Conservation (phyloP, 257 asterid species). For the Leptodermis oblonga region DNA sequence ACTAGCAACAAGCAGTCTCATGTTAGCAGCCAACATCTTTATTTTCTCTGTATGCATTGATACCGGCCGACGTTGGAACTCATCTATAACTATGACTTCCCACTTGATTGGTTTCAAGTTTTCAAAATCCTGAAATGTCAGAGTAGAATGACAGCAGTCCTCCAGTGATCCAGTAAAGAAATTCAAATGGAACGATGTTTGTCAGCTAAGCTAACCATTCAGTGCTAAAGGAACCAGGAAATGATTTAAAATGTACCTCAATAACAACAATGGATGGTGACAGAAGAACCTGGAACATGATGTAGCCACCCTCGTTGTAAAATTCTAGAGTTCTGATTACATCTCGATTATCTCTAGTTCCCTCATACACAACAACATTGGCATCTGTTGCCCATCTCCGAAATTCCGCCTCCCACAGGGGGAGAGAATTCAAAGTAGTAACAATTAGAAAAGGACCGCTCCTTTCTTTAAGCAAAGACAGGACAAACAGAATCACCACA, state of each 20-base stretch:
- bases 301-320: conserved; percentile 21
- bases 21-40: conserved; percentile 24
- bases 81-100: conserved; percentile 31
- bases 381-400: conserved; percentile 12
- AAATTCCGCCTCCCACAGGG: conserved; percentile 37
- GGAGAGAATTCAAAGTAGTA: conserved; percentile 21
- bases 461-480: conserved; percentile 20
- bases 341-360: conserved; percentile 22
- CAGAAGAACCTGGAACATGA: conserved; percentile 35
- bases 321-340: conserved; percentile 26
- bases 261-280: conserved; percentile 17
- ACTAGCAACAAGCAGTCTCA: conserved; percentile 26
- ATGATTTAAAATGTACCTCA: conserved; percentile 23
- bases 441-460: conserved; percentile 24
- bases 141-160: background rate
- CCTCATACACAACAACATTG: conserved; percentile 25
- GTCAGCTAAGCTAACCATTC: background rate
- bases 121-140: conserved; percentile 21
- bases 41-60: conserved; percentile 10
- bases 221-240: conserved; percentile 5
- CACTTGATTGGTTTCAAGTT: conserved; percentile 18
- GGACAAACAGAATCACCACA: conserved; percentile 22
- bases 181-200: background rate
- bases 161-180: background rate
- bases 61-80: conserved; percentile 23